These are phyloP conservation scores for Penicillium capsulatum DNA, from an alignment of 2,329 filamentous ascomycete genomes.

Conservation along the genomic window DNA sequence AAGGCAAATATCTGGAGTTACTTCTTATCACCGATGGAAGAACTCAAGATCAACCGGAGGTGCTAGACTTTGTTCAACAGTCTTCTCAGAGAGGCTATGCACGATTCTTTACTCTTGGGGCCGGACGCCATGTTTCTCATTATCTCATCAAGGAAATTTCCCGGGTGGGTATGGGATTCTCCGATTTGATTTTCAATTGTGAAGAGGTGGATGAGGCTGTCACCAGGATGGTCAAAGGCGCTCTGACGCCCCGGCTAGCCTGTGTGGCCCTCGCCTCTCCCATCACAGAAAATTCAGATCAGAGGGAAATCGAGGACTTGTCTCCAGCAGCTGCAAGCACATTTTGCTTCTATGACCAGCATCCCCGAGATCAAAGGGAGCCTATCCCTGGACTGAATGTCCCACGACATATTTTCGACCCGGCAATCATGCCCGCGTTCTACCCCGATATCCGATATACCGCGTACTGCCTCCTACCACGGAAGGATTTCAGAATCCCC, in stretches of 20 bases:
- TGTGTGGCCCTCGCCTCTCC: too few relatives aligned
- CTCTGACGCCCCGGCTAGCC: conserved; percentile 44
- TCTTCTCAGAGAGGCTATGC: conserved; percentile 41
- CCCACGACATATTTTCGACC: too few relatives aligned
- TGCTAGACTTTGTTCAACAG: conserved; percentile 48
- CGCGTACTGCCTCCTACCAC: not conserved
- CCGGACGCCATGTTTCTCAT: conserved; percentile 51
- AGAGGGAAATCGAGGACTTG: too few relatives aligned
- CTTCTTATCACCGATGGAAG: conserved; percentile 57
- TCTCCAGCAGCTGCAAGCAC: too few relatives aligned
- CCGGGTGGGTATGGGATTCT: conserved; percentile 53
- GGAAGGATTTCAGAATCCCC: not conserved
- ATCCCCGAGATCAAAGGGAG: too few relatives aligned
- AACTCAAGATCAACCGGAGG: conserved; percentile 46
- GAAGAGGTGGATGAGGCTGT: conserved; percentile 63
- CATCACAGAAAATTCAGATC: too few relatives aligned
- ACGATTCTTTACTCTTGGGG: conserved; percentile 54
- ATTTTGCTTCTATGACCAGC: too few relatives aligned
- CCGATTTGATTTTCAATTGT: conserved; percentile 54
- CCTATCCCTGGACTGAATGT: too few relatives aligned
- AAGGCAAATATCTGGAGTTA: conserved; percentile 50
- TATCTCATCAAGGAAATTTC: conserved; percentile 54
- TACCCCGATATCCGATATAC: conserved; percentile 1
- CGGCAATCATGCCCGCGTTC: too few relatives aligned
- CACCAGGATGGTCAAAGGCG: conserved; percentile 64